These are phyloP conservation scores for Peniophora sp. DNA, from an alignment of 1,284 basidiomycete genomes.

Conservation along the genomic window DNA sequence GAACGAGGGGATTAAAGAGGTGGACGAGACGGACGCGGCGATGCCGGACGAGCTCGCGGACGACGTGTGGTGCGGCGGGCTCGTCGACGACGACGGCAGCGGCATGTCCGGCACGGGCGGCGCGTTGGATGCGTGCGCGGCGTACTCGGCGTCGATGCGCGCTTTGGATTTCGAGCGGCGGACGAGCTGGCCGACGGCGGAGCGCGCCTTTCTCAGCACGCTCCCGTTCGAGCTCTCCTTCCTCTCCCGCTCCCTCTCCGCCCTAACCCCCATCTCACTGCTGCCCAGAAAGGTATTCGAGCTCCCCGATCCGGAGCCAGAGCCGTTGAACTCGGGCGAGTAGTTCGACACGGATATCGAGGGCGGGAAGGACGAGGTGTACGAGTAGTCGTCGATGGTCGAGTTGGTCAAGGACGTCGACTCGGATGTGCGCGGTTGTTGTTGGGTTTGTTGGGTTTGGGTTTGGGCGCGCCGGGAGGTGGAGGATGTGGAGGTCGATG, in stretches of 20 bases:
- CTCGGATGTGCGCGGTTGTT: too few relatives aligned
- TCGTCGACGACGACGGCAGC: too few relatives aligned
- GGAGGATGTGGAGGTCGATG: too few relatives aligned
- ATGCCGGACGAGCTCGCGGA: too few relatives aligned
- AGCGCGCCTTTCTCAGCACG: slow-evolving; percentile 29
- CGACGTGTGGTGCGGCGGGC: too few relatives aligned
- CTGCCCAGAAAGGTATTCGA: too few relatives aligned
- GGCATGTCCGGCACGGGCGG: slow-evolving; percentile 15
- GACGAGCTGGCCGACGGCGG: slow-evolving; percentile 24
- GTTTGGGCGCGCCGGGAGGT: too few relatives aligned
- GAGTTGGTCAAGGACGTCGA: background rate
- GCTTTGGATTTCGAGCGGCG: slow-evolving; percentile 23
- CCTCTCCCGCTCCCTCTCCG: too few relatives aligned
- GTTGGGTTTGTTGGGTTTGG: too few relatives aligned
- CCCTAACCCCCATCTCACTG: too few relatives aligned
- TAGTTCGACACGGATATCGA: background rate
- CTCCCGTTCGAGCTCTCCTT: slow-evolving; percentile 12
- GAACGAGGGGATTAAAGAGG: slow-evolving; percentile 22
- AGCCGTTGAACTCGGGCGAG: too few relatives aligned
- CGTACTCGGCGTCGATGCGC: slow-evolving; percentile 15
- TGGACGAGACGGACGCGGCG: slow-evolving; percentile 4
- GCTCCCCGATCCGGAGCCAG: too few relatives aligned
- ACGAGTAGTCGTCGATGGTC: background rate
- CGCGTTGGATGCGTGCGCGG: slow-evolving; percentile 15
- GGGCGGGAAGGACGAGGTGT: background rate